These are phyloP conservation scores for Colletotrichum lentis DNA, from an alignment of 2,329 filamentous ascomycete species.

Conservation along the genomic window DNA sequence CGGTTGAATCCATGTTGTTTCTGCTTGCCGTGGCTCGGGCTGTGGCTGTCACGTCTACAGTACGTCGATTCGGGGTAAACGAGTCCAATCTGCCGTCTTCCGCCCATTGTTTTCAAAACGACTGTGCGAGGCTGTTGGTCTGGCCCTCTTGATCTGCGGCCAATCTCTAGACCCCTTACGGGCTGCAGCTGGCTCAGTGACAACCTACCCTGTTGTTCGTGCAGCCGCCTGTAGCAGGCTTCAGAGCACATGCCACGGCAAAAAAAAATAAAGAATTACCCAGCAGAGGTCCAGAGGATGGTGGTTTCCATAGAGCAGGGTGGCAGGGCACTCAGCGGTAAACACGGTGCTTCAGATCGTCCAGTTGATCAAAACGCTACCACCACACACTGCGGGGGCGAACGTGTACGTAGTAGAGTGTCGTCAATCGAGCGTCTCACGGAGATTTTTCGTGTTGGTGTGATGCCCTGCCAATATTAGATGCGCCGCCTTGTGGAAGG, in stretches of 20 bases:
- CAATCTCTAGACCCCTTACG: constrained; percentile 17
- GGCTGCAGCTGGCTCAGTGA: constrained; percentile 6
- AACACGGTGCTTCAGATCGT: background rate
- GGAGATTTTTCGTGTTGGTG: constrained; percentile 19
- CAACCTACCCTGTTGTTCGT: constrained; percentile 4
- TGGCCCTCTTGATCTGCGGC: constrained; percentile 29
- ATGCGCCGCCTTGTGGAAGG: background rate
- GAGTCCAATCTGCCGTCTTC: background rate
- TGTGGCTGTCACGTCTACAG: constrained; percentile 22
- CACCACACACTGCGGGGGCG: background rate
- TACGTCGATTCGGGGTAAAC: background rate
- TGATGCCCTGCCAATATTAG: constrained; percentile 12
- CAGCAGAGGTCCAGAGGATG: background rate
- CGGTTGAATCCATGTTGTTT: constrained; percentile 16
- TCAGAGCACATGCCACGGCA: background rate
- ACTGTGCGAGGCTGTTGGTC: constrained; percentile 4
- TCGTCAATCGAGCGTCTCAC: constrained; percentile 29
- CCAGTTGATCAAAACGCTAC: background rate
- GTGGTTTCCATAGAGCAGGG: background rate
- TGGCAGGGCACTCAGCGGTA: background rate
- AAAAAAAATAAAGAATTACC: background rate
- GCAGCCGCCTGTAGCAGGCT: background rate
- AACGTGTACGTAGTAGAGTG: background rate
- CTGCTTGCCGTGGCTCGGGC: constrained; percentile 17
- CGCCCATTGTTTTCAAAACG: too few relatives aligned